Evolutionary conservation across 257 asterid genomes (phyloP).

Genomic region (Salvia rosmarinus): DNA sequence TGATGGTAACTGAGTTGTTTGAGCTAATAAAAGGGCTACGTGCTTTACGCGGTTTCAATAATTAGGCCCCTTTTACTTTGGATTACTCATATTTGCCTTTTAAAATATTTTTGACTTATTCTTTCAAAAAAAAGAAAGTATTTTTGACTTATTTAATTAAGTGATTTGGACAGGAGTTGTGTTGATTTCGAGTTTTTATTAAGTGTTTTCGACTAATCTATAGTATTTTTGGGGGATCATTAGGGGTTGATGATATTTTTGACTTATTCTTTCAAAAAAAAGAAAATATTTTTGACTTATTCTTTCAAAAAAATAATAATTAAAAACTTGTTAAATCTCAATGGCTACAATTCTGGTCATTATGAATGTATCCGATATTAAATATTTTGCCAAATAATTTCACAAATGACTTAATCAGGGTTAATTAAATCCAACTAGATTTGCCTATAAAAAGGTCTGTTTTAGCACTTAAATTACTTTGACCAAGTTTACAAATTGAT

Average conservation of each 20-base stretch:
- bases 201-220: not conserved
- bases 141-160: too few relatives aligned
- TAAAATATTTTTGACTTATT: not conserved
- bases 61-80: not conserved
- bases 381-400: too few relatives aligned
- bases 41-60: constrained; percentile 34
- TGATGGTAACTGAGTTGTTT: not conserved
- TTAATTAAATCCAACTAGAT: not conserved
- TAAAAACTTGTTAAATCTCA: not conserved
- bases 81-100: constrained; percentile 9
- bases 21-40: constrained; percentile 19
- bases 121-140: too few relatives aligned
- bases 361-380: not conserved
- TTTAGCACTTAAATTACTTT: not conserved
- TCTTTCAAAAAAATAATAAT: too few relatives aligned
- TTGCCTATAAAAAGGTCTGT: not conserved
- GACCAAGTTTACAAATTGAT: not conserved
- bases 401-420: too few relatives aligned
- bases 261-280: too few relatives aligned
- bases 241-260: constrained; percentile 1
- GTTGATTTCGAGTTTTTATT: not conserved
- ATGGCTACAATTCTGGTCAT: not conserved
- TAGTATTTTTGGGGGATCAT: not conserved
- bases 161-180: not conserved
- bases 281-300: too few relatives aligned